Evolutionary conservation across 305 asterid species (phyloP).

Genomic region (Rubia peregrina): DNA sequence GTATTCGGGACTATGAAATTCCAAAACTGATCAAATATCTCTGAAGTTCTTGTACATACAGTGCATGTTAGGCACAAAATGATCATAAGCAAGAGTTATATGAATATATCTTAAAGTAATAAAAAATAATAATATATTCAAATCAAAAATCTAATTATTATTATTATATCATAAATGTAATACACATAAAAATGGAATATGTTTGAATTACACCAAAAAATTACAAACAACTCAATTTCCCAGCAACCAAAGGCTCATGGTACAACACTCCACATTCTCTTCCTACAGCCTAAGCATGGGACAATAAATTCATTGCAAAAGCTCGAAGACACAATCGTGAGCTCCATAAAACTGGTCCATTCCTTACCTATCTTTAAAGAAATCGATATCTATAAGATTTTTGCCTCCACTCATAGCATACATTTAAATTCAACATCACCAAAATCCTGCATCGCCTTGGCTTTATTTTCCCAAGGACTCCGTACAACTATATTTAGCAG

Average conservation of each 20-base stretch:
- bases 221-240: not conserved
- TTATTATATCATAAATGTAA: too few relatives aligned
- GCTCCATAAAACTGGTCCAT: constrained; percentile 75
- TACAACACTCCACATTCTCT: not conserved
- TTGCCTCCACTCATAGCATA: constrained; percentile 77
- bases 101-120: too few relatives aligned
- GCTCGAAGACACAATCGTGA: constrained; percentile 63
- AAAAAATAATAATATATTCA: too few relatives aligned
- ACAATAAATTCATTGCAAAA: constrained; percentile 59
- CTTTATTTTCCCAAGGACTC: constrained; percentile 96
- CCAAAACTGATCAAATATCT: too few relatives aligned
- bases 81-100: too few relatives aligned
- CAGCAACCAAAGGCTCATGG: not conserved
- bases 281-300: constrained; percentile 26
- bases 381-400: constrained; percentile 63
- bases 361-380: constrained; percentile 79
- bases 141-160: too few relatives aligned
- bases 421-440: constrained; percentile 84
- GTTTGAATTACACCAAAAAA: too few relatives aligned
- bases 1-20: too few relatives aligned
- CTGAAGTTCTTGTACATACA: too few relatives aligned
- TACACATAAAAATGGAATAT: too few relatives aligned
- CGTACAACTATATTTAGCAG: constrained; percentile 46
- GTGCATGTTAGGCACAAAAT: too few relatives aligned
- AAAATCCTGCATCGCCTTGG: constrained; percentile 77